Percentiles rank a stretch among this genome's conserved stretches.
These are phyloP conservation scores for Lipomyces mesembrius DNA, from an alignment of 805 yeast species.

Conservation along the genomic window DNA sequence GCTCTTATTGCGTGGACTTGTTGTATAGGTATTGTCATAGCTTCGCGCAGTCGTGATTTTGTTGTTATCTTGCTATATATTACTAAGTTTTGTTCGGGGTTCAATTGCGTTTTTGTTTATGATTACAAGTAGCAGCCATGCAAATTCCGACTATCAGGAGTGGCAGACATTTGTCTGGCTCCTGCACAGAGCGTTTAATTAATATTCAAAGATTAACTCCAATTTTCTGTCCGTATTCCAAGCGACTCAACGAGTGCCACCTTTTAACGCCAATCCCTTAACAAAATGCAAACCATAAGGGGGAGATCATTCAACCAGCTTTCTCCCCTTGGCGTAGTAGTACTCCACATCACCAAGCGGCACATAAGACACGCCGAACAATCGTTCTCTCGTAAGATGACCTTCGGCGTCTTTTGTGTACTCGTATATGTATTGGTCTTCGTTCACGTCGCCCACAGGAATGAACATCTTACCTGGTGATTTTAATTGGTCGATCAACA, in stretches of 20 bases:
- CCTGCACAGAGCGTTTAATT: background rate
- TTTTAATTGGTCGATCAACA: slow-evolving; percentile 25
- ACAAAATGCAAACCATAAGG: background rate
- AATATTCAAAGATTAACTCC: background rate
- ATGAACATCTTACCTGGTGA: slow-evolving; percentile 36
- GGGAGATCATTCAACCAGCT: slow-evolving; percentile 9
- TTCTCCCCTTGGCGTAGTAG: slow-evolving; percentile 20
- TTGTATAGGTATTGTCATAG: background rate
- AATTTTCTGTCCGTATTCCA: background rate
- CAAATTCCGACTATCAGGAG: background rate
- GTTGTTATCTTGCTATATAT: background rate
- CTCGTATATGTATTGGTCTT: slow-evolving; percentile 31
- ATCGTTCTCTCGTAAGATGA: slow-evolving; percentile 14
- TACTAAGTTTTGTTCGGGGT: background rate
- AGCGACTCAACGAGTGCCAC: background rate
- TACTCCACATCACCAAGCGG: slow-evolving; percentile 25
- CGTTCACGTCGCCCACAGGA: slow-evolving; percentile 28
- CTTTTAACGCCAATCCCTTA: background rate
- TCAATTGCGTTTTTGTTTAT: background rate
- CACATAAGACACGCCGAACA: slow-evolving; percentile 34
- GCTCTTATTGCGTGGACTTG: background rate
- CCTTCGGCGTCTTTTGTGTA: slow-evolving; percentile 22
- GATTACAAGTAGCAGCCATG: background rate
- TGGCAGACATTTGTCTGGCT: background rate
- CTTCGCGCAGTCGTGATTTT: background rate